Percentiles rank a stretch among this genome's conserved stretches.
These are phyloP conservation scores for Trametes cingulata DNA, from an alignment of 768 basidiomycete species.

Conservation along the genomic window DNA sequence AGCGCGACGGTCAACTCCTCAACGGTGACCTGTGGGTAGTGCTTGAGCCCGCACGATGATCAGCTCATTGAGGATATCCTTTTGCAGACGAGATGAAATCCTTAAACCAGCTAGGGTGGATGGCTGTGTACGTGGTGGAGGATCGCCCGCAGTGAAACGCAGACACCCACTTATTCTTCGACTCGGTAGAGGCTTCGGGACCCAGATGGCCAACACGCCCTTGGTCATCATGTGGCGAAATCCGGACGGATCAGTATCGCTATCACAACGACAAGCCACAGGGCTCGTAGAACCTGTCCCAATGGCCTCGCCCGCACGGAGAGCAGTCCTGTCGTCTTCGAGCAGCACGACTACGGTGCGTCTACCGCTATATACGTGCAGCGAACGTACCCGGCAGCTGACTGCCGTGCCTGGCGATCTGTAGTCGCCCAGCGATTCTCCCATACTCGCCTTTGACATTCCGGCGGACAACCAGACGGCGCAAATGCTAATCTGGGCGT, in stretches of 20 bases:
- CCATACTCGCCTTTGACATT: constrained; percentile 36
- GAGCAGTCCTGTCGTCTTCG: constrained; percentile 37
- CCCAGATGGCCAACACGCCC: constrained; percentile 47
- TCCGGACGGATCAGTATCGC: constrained; percentile 51
- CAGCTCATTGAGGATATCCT: background rate
- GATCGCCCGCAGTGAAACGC: background rate
- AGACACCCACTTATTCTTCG: constrained; percentile 12
- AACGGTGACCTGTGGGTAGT: constrained; percentile 46
- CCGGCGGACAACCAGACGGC: constrained; percentile 32
- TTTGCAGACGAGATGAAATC: constrained; percentile 47
- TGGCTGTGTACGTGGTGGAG: constrained; percentile 42
- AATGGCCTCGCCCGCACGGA: constrained; percentile 45
- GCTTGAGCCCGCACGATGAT: no score
- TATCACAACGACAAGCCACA: constrained; percentile 57
- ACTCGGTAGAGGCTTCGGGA: constrained; percentile 45
- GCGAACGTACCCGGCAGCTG: background rate
- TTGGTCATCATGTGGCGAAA: constrained; percentile 61
- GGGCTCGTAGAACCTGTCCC: constrained; percentile 50
- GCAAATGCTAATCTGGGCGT: constrained; percentile 42
- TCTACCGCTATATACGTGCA: background rate
- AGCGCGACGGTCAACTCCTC: constrained; percentile 46
- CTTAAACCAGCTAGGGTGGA: constrained; percentile 48
- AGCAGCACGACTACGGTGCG: constrained; percentile 33
- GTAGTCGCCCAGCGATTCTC: constrained; percentile 24
- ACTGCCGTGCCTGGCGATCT: constrained; percentile 4